Evolutionary conservation across 192 early-diverging fungal species (phyloP), one percentile per base, ranked within the genome.

Genomic region (Glomus cerebriforme): DNA sequence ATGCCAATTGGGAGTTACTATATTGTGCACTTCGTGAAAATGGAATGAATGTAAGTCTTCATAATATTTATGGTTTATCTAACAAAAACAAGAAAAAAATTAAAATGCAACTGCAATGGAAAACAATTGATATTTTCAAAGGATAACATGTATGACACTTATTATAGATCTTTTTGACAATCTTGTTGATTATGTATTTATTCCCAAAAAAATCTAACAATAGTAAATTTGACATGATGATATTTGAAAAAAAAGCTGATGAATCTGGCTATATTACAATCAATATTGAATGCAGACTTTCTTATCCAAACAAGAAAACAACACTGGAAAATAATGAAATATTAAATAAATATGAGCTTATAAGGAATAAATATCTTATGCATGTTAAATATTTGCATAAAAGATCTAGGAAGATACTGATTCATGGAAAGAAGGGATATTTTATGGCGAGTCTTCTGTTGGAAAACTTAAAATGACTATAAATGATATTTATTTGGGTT

Each of bases 231-330:
- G 67, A 69, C 35, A 69, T 69, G 67, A 37, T 69, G 5, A 69
- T 69, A 69, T 69, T 45, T 69, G 67, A 69, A 69, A 35, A 22
- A 69, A 69, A 69, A 39, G 67, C 15, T 15, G 39, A 29, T 1
- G 67, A 69, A 31, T 31, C 67, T 39, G 35, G 67, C 15, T 69
- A 69, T 39, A 69, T 69, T 43, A 31, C 65, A 26, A 67, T 67
- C 65, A 67, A 67, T 37, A 67, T 67, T 67, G 65, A 67, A 67
- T 67, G 67, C 35, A 69, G 12, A 17, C 43, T 69, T 69, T 15
- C 67, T 69, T 69, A 69, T 69, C 37, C 9, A 69, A 7, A 39
- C 35, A 6, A 29, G 19, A 3, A 22, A 9, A 69, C 37, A 24
- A 69, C n/a, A 69, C 15, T 69, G 7, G n/a, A 8, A 69, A 69